phyloP scores from a whole-genome alignment of 805 yeast species.

The Candida coleopterorum region DNA sequence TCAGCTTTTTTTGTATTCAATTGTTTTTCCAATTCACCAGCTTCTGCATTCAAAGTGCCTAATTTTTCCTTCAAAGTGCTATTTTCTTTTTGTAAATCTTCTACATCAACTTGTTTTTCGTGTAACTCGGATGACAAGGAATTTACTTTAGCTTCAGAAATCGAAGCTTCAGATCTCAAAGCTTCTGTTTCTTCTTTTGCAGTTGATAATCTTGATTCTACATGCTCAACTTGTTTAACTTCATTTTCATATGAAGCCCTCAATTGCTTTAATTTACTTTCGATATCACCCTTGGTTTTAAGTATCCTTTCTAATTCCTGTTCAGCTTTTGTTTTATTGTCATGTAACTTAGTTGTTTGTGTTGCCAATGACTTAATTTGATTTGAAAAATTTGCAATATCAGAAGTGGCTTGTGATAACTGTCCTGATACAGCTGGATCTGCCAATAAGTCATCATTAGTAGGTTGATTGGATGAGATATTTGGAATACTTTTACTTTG shows the following conservation, averaged over 20 bases:
- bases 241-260: conserved; percentile 74
- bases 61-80: conserved; percentile 63
- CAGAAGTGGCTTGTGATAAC: conserved; percentile 75
- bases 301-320: conserved; percentile 69
- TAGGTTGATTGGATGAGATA: conserved; percentile 4
- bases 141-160: conserved; percentile 74
- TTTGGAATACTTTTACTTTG: conserved; percentile 3
- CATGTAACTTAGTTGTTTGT: conserved; percentile 68
- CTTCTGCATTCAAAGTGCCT: conserved; percentile 61
- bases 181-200: conserved; percentile 65
- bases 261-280: conserved; percentile 61
- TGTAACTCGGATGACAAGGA: conserved; percentile 63
- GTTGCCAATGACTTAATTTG: conserved; percentile 74
- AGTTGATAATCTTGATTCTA: conserved; percentile 56
- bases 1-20: conserved; percentile 49
- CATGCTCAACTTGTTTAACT: conserved; percentile 66
- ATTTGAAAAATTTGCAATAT: conserved; percentile 79
- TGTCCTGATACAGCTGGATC: conserved; percentile 61
- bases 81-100: conserved; percentile 66
- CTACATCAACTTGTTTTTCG: conserved; percentile 54
- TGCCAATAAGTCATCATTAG: conserved; percentile 48
- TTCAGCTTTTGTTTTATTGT: conserved; percentile 69
- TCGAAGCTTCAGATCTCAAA: conserved; percentile 64
- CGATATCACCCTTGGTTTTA: conserved; percentile 65
- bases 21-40: conserved; percentile 53